Evolutionary conservation across 2,329 filamentous ascomycete genomes (phyloP).

Genomic region (Aspergillus bombycis): DNA sequence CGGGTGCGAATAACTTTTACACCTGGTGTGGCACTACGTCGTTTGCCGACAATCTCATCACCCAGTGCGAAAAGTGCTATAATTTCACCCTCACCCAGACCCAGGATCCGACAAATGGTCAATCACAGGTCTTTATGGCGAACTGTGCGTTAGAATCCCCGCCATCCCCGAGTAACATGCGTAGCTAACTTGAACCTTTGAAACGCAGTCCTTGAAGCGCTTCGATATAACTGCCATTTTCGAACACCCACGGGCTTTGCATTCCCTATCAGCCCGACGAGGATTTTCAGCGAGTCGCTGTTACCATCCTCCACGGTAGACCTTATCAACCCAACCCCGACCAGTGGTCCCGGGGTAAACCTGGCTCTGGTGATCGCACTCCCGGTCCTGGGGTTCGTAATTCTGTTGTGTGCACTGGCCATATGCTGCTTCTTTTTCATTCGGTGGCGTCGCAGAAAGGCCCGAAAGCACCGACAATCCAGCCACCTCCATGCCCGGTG

Average conservation of each 20-base stretch:
- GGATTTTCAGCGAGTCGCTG: constrained; percentile 46
- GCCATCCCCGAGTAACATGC: constrained; percentile 5
- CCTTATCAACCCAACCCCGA: constrained; percentile 17
- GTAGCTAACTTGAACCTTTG: neutral
- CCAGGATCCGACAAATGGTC: neutral
- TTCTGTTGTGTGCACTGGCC: constrained; percentile 36
- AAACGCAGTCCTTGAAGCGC: constrained; percentile 46
- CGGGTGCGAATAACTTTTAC: constrained; percentile 33
- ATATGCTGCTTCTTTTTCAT: constrained; percentile 48
- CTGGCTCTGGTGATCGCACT: constrained; percentile 47
- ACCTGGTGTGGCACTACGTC: constrained; percentile 41
- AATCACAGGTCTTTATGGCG: constrained; percentile 39
- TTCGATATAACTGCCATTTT: constrained; percentile 50
- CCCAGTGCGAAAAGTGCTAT: constrained; percentile 48
- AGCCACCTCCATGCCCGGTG: constrained; percentile 38
- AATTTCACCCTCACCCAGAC: constrained; percentile 40
- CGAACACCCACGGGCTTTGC: constrained; percentile 35
- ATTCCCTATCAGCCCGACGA: constrained; percentile 44
- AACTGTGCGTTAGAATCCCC: constrained; percentile 44
- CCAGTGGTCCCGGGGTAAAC: constrained; percentile 21
- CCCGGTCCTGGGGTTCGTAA: constrained; percentile 46
- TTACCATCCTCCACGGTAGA: constrained; percentile 39
- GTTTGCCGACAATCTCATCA: constrained; percentile 47
- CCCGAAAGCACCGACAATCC: constrained; percentile 29
- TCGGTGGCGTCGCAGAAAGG: constrained; percentile 44